phyloP scores from a whole-genome alignment of 140 eudicot species.

The Flaveria floridana region DNA sequence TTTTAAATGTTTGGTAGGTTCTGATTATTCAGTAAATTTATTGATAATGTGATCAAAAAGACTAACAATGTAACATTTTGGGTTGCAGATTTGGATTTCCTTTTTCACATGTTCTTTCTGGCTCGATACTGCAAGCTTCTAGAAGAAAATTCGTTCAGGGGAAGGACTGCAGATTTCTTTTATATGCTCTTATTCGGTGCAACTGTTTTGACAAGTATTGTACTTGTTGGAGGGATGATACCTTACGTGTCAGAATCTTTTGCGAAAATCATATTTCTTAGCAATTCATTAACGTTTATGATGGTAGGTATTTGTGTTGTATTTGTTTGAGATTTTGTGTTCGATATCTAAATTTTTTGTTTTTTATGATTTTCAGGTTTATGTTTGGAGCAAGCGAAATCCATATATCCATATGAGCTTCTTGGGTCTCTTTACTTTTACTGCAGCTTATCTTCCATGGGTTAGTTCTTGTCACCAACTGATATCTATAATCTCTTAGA shows the following conservation, averaged over 20 bases:
- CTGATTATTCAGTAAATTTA: not conserved
- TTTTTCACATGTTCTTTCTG: constrained; percentile 92
- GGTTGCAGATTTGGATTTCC: constrained; percentile 75
- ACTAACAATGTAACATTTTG: constrained; percentile 11
- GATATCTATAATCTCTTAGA: not conserved
- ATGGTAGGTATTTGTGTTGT: constrained; percentile 53
- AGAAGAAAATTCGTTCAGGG: constrained; percentile 82
- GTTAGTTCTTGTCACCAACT: constrained; percentile 36
- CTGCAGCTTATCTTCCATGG: constrained; percentile 94
- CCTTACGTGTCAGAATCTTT: constrained; percentile 85
- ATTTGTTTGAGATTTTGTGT: not conserved
- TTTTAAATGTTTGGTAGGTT: not conserved
- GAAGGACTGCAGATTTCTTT: constrained; percentile 87
- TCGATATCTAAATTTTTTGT: not conserved
- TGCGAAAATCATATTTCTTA: constrained; percentile 78
- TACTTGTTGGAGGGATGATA: constrained; percentile 88
- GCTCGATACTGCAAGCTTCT: constrained; percentile 98
- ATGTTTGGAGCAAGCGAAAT: constrained; percentile 94
- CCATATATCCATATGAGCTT: constrained; percentile 90
- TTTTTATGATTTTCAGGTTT: constrained; percentile 44
- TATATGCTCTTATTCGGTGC: constrained; percentile 91
- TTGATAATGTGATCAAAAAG: not conserved
- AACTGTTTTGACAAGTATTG: constrained; percentile 75
- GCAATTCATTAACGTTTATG: constrained; percentile 89
- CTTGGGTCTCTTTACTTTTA: constrained; percentile 84